Base-by-base conservation (phyloP, 306 rosid genomes). In the Spatholobus suberectus region DNA sequence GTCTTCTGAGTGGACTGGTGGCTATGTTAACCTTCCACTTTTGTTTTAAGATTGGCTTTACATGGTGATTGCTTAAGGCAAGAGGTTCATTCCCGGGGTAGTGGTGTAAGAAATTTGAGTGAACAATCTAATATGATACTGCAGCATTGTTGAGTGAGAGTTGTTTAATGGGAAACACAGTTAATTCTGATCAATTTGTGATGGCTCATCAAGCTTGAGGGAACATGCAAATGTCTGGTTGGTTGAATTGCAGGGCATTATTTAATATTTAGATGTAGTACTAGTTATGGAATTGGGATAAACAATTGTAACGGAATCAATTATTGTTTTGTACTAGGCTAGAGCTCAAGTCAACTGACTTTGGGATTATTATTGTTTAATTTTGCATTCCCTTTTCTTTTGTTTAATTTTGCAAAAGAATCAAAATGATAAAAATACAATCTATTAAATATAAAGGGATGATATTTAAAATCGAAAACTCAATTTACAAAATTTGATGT, bases 201-300 rank as follows among this genome's bases (percentile, higher is more conserved):
- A 67, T 52, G 46, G 57, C 5, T 61, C 37, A 51, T 35, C n/a
- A 14, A 32, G 24, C 63, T 55, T 66, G 0, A 14, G 41, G 74
- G 74, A 81, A 35, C 54, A 65, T n/a, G 55, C 47, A 35, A n/a
- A 9, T 77, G 68, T 61, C 27, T n/a, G 80, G 66, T 73, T 74
- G 65, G 75, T 38, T 65, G 20, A 58, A 58, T 74, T 81, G 70
- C 73, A 82, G 7, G 77, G 70, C 79, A 62, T 86, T 86, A 76
- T 57, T 78, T 69, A 20, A 38, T 37, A 35, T 66, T 83, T 58
- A 69, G 35, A 35, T 65, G 8, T 59, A 49, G 78, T 81, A 59
- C 59, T 59, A 68, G 68, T 61, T 52, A 43, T 86, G 83, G 75
- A 83, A 75, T 72, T 86, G 77, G 79, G 65, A 72, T 66, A 74